Conservation (phyloP, 2,329 filamentous ascomycete genomes). For the Sarocladiaceae sp. region DNA sequence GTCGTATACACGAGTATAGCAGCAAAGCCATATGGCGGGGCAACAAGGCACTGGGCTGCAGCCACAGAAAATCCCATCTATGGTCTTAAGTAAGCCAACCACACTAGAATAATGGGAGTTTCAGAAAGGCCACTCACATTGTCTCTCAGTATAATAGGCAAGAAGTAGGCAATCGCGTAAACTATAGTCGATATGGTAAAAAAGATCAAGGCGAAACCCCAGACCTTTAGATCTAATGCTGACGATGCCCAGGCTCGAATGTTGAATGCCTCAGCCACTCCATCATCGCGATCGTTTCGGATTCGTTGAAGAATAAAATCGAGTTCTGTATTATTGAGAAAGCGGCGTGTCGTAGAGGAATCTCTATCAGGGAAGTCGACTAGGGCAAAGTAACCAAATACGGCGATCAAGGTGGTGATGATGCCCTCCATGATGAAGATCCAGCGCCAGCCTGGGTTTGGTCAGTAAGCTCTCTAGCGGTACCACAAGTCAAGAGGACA, state of each 20-base stretch:
- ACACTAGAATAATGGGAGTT: too few species aligned
- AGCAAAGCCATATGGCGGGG: too few species aligned
- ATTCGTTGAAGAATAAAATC: conserved; percentile 14
- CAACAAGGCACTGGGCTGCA: too few species aligned
- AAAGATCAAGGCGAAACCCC: conserved; percentile 13
- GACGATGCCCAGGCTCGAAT: conserved; percentile 10
- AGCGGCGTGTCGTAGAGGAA: conserved; percentile 9
- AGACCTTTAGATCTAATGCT: conserved; percentile 13
- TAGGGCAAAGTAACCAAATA: conserved; percentile 16
- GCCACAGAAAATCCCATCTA: too few species aligned
- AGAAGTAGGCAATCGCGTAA: too few species aligned
- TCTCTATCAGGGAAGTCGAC: conserved; percentile 18
- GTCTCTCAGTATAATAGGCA: too few species aligned
- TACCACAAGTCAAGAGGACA: too few species aligned
- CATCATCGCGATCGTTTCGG: conserved; percentile 15
- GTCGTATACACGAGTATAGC: too few species aligned
- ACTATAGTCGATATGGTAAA: too few species aligned
- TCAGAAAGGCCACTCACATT: too few species aligned
- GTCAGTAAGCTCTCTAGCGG: too few species aligned
- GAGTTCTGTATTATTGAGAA: conserved; percentile 11
- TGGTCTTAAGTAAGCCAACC: too few species aligned
- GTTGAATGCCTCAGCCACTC: conserved; percentile 10
- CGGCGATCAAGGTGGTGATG: conserved; percentile 10
- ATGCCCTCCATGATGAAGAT: conserved; percentile 32
- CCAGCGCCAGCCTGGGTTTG: conserved; percentile 47